Evolutionary conservation across 1,284 basidiomycete genomes (phyloP), one percentile per base, ranked within the genome.

Genomic region (Taiwanofungus camphoratus): DNA sequence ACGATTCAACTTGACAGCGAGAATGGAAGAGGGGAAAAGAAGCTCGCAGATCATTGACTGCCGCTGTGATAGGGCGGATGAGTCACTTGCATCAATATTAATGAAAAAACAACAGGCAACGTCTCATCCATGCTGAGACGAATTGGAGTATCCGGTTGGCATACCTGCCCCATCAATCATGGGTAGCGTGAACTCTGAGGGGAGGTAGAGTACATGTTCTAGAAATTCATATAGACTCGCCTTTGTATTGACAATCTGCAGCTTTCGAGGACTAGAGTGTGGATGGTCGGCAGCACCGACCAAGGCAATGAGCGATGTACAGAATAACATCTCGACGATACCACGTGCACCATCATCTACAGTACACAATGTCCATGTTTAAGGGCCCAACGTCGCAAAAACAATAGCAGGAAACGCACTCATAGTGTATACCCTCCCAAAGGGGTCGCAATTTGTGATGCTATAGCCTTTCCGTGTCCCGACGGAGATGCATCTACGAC

Each of bases 21-120:
- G 79, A 46, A 99, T 94, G 1, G 92, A 91, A 1, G 92, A 93
- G 0, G 95, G 95, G 63, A 99, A 99, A 13, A 95, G 78, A 16
- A 99, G 81, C 62, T 99, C 95, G 79, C 96, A 99, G 52, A 99
- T 99, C 73, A 94, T 95, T 16, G 91, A 95, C 77, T 98, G 92
- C 22, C 95, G 83, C 90, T 97, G 58, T 5, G 19, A 35, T 13
- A 16, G 16, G 13, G 11, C 22, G 15, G 1, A 34, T 46, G 15
- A 48, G 50, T n/a, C n/a, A n/a, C n/a, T n/a, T n/a, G n/a, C n/a
- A n/a, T n/a, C n/a, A n/a, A n/a, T n/a, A n/a, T n/a, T n/a, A n/a
- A n/a, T n/a, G n/a, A n/a, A n/a, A n/a, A n/a, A n/a, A n/a, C n/a
- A n/a, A n/a, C n/a, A n/a, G n/a, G n/a, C n/a, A n/a, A n/a, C n/a